phyloP scores from a whole-genome alignment of 2,329 filamentous ascomycete genomes.

The Exophiala phaeomuriformis region DNA sequence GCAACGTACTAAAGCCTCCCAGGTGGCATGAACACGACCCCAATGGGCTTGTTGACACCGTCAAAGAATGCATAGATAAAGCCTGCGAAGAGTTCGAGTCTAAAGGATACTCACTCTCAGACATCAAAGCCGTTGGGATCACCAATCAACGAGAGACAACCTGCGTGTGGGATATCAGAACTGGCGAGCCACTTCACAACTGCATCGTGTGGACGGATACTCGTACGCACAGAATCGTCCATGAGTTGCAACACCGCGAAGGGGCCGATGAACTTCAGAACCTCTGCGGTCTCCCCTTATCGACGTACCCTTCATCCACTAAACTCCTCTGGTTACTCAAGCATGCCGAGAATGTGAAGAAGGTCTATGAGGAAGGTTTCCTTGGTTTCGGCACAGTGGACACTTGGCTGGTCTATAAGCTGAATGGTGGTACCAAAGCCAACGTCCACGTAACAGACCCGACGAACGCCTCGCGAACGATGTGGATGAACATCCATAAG shows the following conservation, averaged over 20 bases:
- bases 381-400: slow-evolving; percentile 61
- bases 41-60: slow-evolving; percentile 58
- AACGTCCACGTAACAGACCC: slow-evolving; percentile 66
- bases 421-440: background rate
- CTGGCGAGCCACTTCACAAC: slow-evolving; percentile 65
- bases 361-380: slow-evolving; percentile 61
- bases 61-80: slow-evolving; percentile 56
- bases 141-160: slow-evolving; percentile 79
- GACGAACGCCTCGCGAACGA: slow-evolving; percentile 71
- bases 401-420: background rate
- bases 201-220: slow-evolving; percentile 78
- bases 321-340: slow-evolving; percentile 68
- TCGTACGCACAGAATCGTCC: slow-evolving; percentile 61
- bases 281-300: slow-evolving; percentile 65
- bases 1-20: slow-evolving; percentile 3
- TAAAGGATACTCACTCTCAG: background rate
- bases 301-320: slow-evolving; percentile 70
- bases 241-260: slow-evolving; percentile 57
- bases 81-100: background rate
- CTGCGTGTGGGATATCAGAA: slow-evolving; percentile 66
- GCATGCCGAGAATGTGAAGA: slow-evolving; percentile 56
- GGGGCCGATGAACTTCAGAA: slow-evolving; percentile 57
- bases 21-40: slow-evolving; percentile 79
- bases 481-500: slow-evolving; percentile 75
- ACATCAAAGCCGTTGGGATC: slow-evolving; percentile 63